A percentile compares a stretch with the other conserved stretches of the same genome.
These are phyloP conservation scores for Fusarium subtropicale DNA, from an alignment of 2,329 filamentous ascomycete genomes.

Conservation along the genomic window DNA sequence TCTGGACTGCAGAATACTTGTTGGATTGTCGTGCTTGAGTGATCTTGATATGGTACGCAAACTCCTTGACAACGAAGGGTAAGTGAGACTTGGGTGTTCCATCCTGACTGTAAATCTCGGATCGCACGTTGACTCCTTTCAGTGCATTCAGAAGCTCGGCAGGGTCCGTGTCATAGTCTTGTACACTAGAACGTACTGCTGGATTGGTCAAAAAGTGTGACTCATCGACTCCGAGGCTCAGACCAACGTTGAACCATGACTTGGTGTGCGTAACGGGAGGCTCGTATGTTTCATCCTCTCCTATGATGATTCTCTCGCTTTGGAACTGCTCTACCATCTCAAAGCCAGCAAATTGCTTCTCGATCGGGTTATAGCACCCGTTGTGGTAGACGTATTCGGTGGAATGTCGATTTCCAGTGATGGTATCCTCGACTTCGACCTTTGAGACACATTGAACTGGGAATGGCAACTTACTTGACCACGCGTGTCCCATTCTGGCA, in stretches of 20 bases:
- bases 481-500: fast-evolving
- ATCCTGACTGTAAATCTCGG: background rate
- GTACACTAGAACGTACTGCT: background rate
- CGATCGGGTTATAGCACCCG: background rate
- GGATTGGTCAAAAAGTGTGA: background rate
- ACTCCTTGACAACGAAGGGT: background rate
- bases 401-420: background rate
- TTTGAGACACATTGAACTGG: background rate
- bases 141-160: background rate
- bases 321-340: background rate
- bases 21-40: background rate
- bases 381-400: background rate
- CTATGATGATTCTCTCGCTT: background rate
- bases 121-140: background rate
- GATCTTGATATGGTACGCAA: background rate
- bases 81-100: background rate
- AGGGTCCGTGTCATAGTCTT: background rate
- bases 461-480: background rate
- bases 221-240: no score
- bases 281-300: background rate
- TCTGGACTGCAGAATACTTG: background rate
- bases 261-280: background rate
- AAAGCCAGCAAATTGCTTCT: background rate
- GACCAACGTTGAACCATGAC: background rate
- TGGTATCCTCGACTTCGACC: background rate